These are phyloP conservation scores for Pouteria campechiana DNA, from an alignment of 179 eudicot genomes.

Conservation along the genomic window DNA sequence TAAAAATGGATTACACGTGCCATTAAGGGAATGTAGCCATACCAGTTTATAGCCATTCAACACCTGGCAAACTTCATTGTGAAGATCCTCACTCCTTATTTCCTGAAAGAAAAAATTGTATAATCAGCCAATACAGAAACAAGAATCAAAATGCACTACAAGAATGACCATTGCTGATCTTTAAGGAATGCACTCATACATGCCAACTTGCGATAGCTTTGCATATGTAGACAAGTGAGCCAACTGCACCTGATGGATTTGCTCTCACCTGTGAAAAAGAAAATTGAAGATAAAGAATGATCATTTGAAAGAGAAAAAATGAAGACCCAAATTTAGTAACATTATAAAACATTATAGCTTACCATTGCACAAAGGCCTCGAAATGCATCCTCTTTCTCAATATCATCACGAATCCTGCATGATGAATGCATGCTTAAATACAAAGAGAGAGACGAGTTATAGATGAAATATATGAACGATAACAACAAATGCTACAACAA, in stretches of 20 bases:
- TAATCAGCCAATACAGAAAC: not conserved
- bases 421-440: no score
- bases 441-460: conserved; percentile 5
- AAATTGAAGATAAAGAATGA: not conserved
- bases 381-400: conserved; percentile 97
- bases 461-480: not conserved
- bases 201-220: conserved; percentile 97
- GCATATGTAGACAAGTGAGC: conserved; percentile 66
- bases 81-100: conserved; percentile 79
- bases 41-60: conserved; percentile 95
- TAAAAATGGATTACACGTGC: no score
- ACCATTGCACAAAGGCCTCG: conserved; percentile 96
- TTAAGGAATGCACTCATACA: conserved; percentile 36
- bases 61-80: conserved; percentile 79
- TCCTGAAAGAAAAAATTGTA: conserved; percentile 35
- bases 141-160: not conserved
- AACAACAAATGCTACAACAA: not conserved
- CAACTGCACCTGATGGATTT: conserved; percentile 81
- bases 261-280: conserved; percentile 76
- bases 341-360: no score
- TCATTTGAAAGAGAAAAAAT: no score
- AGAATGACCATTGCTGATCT: not conserved
- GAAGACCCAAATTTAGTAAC: no score
- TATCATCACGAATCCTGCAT: conserved; percentile 94
- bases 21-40: not conserved